phyloP scores from a whole-genome alignment of 2,329 filamentous ascomycete species.

The Aspergillus novofumigatus region DNA sequence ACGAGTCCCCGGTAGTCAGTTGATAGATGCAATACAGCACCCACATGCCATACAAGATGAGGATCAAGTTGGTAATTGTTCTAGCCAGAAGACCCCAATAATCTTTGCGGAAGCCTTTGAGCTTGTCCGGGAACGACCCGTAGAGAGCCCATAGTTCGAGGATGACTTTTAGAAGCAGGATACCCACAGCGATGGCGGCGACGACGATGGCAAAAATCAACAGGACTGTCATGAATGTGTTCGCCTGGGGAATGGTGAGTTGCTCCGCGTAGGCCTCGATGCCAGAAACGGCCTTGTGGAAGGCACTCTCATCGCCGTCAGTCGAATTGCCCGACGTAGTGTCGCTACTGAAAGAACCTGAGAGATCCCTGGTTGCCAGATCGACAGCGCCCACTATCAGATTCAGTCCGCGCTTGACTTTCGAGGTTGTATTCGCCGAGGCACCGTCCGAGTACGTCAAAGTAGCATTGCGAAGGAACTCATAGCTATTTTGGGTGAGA shows the following conservation, averaged over 20 bases:
- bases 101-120: constrained; percentile 84
- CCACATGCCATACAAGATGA: constrained; percentile 92
- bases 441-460: constrained; percentile 65
- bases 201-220: constrained; percentile 84
- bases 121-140: constrained; percentile 73
- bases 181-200: constrained; percentile 75
- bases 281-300: constrained; percentile 61
- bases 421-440: constrained; percentile 41
- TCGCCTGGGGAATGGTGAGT: constrained; percentile 77
- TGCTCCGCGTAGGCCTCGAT: constrained; percentile 81
- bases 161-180: constrained; percentile 85
- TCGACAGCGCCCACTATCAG: constrained; percentile 39
- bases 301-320: constrained; percentile 33
- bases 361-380: constrained; percentile 52
- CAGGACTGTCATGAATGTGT: constrained; percentile 94
- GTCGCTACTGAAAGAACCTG: constrained; percentile 41
- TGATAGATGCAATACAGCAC: constrained; percentile 94
- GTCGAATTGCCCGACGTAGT: constrained; percentile 23
- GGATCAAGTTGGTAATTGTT: constrained; percentile 82
- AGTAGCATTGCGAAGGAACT: constrained; percentile 69
- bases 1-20: constrained; percentile 89
- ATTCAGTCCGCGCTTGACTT: constrained; percentile 54
- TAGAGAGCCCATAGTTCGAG: constrained; percentile 90
- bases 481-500: constrained; percentile 71
- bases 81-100: constrained; percentile 93